Base-by-base conservation (phyloP, 2,329 filamentous ascomycete genomes). In the Scedosporium minutisporum region DNA sequence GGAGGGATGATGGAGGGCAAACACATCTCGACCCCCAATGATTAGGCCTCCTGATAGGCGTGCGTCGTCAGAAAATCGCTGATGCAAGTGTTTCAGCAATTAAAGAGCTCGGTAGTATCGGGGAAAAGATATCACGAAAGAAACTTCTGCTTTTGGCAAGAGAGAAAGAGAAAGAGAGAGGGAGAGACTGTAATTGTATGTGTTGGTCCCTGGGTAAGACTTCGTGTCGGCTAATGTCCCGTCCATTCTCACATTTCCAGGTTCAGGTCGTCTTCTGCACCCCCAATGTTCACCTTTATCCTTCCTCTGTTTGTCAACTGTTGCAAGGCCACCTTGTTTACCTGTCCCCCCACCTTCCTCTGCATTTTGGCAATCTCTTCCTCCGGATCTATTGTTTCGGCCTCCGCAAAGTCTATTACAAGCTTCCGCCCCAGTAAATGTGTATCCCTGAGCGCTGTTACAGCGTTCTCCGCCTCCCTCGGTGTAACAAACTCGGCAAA, bases 301-400 rank as follows among this genome's bases (percentile, higher is more conserved):
- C 93, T 86, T 69, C 89, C 90, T 71, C 84, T 84, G 69, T 89
- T 90, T 66, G 89, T 93, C 71, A 97, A 87, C 74, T 91, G 88
- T 77, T 96, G 91, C 71, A 96, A 80, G 69, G 90, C 90, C 71
- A 97, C 89, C 78, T 93, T 95, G 78, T 96, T 90, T 74, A 90
- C 85, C 78, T 97, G 93, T 65, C 88, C 86, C 65, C 90, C 90
- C 71, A 96, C 89, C 82, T 97, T 99, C 82, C 90, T 90, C 77
- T 96, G 91, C 89, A 99, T 96, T 79, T 91, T 93, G 73, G 90
- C 88, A 72, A 99, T 95, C 77, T 97, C 93, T 76, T 93, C 91
- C 78, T 99, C 95, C 3, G 95, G 88, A 77, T 97, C 93, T 67
- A 95, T 82, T 46, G 90, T 84, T 69, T 97, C 95, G 66, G 88